A percentile compares a stretch with the other conserved stretches of the same genome.
Evolutionary conservation across 257 asterid genomes (phyloP).

Genomic region (Forsythia suspensa): DNA sequence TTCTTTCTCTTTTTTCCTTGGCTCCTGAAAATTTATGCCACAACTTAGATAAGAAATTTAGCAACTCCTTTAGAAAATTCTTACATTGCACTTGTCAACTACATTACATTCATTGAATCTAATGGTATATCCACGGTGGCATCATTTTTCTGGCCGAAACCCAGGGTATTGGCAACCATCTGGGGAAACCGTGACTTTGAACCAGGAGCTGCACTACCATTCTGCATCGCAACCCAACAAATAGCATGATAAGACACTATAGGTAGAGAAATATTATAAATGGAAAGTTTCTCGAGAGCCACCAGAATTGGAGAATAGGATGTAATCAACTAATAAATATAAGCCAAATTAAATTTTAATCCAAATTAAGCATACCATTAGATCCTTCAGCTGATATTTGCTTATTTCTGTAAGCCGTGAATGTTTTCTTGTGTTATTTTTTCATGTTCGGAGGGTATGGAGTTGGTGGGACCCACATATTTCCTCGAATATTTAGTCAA

Average conservation of each 20-base stretch:
- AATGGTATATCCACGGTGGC: conserved; percentile 94
- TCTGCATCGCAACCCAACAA: conserved; percentile 49
- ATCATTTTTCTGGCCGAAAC: conserved; percentile 94
- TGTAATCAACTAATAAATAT: not conserved
- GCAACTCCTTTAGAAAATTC: conserved; percentile 12
- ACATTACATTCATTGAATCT: conserved; percentile 70
- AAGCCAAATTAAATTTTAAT: not conserved
- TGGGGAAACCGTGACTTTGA: conserved; percentile 82
- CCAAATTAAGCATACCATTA: not conserved
- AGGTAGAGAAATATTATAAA: not conserved
- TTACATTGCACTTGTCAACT: conserved; percentile 6
- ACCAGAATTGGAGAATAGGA: not conserved
- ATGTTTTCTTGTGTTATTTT: not conserved
- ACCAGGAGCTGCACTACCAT: conserved; percentile 52
- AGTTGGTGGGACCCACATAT: not conserved
- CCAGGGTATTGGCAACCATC: conserved; percentile 78
- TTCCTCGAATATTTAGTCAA: not conserved
- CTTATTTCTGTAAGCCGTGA: not conserved
- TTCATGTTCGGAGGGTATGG: not conserved
- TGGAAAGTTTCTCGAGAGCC: conserved; percentile 9
- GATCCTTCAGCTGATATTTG: not conserved
- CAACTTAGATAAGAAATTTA: conserved; percentile 6
- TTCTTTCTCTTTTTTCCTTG: conserved; percentile 75
- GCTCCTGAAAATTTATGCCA: conserved; percentile 52
- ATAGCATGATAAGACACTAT: not conserved